A percentile compares a stretch with the other conserved stretches of the same genome.
These are phyloP conservation scores for Odonthalia washingtoniensis DNA, from an alignment of 31 red algal genomes.

Conservation along the genomic window DNA sequence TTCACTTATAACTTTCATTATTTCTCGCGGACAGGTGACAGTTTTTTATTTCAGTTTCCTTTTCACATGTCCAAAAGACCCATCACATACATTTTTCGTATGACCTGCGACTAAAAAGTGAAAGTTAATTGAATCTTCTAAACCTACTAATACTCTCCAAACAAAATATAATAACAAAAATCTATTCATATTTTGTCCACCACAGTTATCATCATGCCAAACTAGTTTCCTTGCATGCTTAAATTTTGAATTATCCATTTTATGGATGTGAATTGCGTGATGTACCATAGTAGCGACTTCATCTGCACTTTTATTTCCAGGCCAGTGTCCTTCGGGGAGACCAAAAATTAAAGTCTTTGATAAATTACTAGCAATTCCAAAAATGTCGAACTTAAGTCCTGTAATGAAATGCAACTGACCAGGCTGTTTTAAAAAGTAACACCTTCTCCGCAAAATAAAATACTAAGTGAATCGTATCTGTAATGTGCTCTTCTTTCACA, in stretches of 20 bases:
- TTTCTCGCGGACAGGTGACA: too few species aligned
- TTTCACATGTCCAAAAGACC: too few species aligned
- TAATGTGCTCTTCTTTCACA: too few species aligned
- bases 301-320: neutral
- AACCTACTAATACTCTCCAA: neutral
- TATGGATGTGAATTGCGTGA: neutral
- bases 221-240: too few species aligned
- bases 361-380: neutral
- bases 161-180: neutral
- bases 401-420: neutral
- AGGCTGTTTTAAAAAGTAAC: neutral
- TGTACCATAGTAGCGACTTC: neutral
- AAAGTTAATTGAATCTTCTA: neutral
- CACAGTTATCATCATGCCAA: neutral
- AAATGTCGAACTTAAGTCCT: neutral
- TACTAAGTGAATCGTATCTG: too few species aligned
- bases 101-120: constrained; percentile 3
- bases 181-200: neutral
- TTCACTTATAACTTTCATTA: too few species aligned
- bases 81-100: too few species aligned
- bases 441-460: neutral
- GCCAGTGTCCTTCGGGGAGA: neutral
- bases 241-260: too few species aligned
- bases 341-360: neutral
- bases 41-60: too few species aligned